Evolutionary conservation across 2,329 filamentous ascomycete genomes (phyloP).

Genomic region (Fusarium sp.): DNA sequence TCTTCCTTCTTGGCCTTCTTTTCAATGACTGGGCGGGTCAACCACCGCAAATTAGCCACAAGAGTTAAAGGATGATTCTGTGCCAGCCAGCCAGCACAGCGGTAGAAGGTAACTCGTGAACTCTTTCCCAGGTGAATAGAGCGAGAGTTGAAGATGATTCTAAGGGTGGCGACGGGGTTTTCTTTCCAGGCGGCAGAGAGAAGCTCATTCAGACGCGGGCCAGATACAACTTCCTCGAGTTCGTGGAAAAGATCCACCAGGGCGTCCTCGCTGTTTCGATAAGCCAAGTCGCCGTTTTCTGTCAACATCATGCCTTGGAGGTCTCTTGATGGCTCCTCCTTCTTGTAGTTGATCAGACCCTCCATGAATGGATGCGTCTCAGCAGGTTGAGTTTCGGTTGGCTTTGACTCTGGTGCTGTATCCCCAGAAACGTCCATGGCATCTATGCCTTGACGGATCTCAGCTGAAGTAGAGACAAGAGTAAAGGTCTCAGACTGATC

Average conservation of each 20-base stretch:
- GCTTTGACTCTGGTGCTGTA: background rate
- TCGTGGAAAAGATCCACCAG: constrained; percentile 67
- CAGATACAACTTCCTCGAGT: constrained; percentile 56
- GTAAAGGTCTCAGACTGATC: constrained; percentile 44
- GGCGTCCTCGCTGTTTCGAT: constrained; percentile 56
- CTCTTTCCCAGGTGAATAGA: constrained; percentile 71
- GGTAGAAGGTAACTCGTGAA: constrained; percentile 60
- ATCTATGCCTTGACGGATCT: constrained; percentile 35
- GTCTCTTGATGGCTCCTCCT: constrained; percentile 16
- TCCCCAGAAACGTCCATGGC: constrained; percentile 21
- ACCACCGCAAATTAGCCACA: constrained; percentile 64
- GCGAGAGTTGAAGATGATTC: constrained; percentile 69
- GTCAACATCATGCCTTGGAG: constrained; percentile 62
- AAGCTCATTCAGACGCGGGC: constrained; percentile 52
- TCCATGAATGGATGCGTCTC: constrained; percentile 50
- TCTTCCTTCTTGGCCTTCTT: constrained; percentile 59
- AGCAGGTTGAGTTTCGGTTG: background rate
- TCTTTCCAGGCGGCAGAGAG: constrained; percentile 62
- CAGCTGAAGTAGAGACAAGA: constrained; percentile 43
- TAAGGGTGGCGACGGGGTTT: constrained; percentile 62
- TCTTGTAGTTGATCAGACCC: constrained; percentile 44
- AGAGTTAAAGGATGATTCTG: constrained; percentile 66
- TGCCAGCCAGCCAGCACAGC: constrained; percentile 66
- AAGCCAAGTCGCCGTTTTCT: constrained; percentile 62
- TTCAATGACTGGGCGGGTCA: constrained; percentile 65